These are phyloP conservation scores for Cladobotryum mycophilum DNA, from an alignment of 2,329 filamentous ascomycete species.

Conservation along the genomic window DNA sequence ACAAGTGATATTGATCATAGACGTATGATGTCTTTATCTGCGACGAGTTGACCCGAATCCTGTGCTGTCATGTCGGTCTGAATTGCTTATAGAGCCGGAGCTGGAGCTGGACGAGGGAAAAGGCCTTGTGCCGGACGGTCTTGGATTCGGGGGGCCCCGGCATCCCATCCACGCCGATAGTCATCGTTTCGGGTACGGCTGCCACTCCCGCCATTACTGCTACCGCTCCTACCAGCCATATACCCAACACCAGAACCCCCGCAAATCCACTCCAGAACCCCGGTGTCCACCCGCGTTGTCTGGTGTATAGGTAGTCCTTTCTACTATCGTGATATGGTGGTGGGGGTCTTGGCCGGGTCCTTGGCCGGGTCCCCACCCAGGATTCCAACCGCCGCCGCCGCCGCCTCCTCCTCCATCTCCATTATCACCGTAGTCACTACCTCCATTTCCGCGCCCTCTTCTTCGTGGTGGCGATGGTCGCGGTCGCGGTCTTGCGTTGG, in stretches of 20 bases:
- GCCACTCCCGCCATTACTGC: conserved; percentile 23
- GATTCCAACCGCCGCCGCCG: conserved; percentile 35
- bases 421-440: neutral
- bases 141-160: conserved; percentile 12
- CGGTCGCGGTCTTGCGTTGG: conserved; percentile 18
- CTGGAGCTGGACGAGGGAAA: conserved; percentile 31
- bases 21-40: conserved; percentile 30
- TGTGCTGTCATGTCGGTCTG: conserved; percentile 58
- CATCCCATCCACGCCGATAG: conserved; percentile 27
- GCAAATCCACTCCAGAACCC: conserved; percentile 70
- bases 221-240: conserved; percentile 48
- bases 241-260: conserved; percentile 65
- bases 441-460: conserved; percentile 3
- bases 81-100: conserved; percentile 29
- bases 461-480: conserved; percentile 18
- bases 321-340: conserved; percentile 40
- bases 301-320: conserved; percentile 13
- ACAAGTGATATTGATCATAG: neutral
- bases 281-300: conserved; percentile 53
- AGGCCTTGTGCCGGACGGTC: conserved; percentile 14
- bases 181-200: conserved; percentile 21
- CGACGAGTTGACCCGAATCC: conserved; percentile 66
- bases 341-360: conserved; percentile 40
- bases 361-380: conserved; percentile 30
- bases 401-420: conserved; percentile 34